A percentile compares a stretch with the other conserved stretches of the same genome.
Evolutionary conservation across 2,329 filamentous ascomycete genomes (phyloP).

Genomic region (Zasmidium angulare): DNA sequence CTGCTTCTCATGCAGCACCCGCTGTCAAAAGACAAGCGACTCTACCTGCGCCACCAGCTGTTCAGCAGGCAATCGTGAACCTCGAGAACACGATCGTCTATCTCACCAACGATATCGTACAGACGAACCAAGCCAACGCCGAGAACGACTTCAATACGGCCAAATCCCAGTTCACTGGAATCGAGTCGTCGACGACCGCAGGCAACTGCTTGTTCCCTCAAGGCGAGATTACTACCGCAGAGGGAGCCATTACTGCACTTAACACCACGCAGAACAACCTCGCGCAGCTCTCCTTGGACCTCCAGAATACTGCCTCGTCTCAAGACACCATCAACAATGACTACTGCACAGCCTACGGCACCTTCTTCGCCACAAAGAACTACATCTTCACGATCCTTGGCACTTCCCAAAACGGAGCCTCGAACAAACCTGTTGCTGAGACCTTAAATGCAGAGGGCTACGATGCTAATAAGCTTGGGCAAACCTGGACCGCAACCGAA

Average conservation of each 20-base stretch:
- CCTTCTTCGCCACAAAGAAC: not conserved
- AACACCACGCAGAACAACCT: slow-evolving; percentile 3
- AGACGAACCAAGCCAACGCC: not conserved
- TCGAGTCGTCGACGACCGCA: not conserved
- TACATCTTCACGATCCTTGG: slow-evolving; percentile 4
- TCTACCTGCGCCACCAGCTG: slow-evolving; percentile 1
- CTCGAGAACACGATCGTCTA: slow-evolving; percentile 4
- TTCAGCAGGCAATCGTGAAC: slow-evolving; percentile 3
- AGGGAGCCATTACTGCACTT: not conserved
- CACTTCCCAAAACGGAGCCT: not conserved
- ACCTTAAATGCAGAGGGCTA: not conserved
- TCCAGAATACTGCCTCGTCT: not conserved
- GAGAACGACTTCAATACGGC: slow-evolving; percentile 2
- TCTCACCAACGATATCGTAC: slow-evolving; percentile 2
- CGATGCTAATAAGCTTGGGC: slow-evolving; percentile 2
- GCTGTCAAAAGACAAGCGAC: not conserved
- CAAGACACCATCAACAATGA: not conserved
- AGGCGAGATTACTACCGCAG: slow-evolving; percentile 1
- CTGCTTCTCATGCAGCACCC: not conserved
- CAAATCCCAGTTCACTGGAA: not conserved
- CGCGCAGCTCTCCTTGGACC: not conserved
- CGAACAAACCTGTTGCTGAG: not conserved
- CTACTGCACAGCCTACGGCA: slow-evolving; percentile 2
- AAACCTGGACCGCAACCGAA: slow-evolving; percentile 1
- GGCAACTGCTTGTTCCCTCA: not conserved